A percentile compares a stretch with the other conserved stretches of the same genome.
phyloP scores from a whole-genome alignment of 1,139 yeast genomes.

The Candida tetrigidarum region DNA sequence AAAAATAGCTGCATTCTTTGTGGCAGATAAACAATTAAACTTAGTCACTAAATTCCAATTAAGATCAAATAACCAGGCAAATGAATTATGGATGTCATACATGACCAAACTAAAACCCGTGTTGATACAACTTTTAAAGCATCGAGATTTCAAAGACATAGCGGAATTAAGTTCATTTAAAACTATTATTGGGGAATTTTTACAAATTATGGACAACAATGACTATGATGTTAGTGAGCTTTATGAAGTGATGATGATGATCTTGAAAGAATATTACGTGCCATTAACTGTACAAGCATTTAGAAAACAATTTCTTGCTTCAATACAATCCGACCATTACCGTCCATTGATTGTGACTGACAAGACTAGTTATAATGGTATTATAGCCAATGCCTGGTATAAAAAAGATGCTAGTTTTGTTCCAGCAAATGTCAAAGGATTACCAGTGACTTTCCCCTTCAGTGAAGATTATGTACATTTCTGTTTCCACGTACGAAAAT shows the following conservation, averaged over 20 bases:
- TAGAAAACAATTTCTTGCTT: constrained; percentile 59
- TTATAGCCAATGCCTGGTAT: constrained; percentile 73
- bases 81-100: constrained; percentile 80
- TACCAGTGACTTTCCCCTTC: constrained; percentile 85
- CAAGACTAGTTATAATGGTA: constrained; percentile 60
- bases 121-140: constrained; percentile 38
- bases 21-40: constrained; percentile 72
- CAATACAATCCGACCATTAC: constrained; percentile 81
- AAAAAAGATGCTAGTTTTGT: constrained; percentile 53
- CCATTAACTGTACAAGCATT: constrained; percentile 60
- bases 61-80: constrained; percentile 59
- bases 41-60: constrained; percentile 59
- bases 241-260: constrained; percentile 61
- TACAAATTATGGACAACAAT: constrained; percentile 77
- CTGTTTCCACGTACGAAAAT: constrained; percentile 73
- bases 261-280: constrained; percentile 65
- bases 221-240: constrained; percentile 64
- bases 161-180: constrained; percentile 46
- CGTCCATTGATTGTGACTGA: constrained; percentile 81
- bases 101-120: constrained; percentile 62
- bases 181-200: constrained; percentile 68
- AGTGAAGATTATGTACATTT: constrained; percentile 87
- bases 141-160: constrained; percentile 29
- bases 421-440: constrained; percentile 32
- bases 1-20: constrained; percentile 75